Conservation (phyloP, 2,329 filamentous ascomycete species). For the Aspergillus versicolor region DNA sequence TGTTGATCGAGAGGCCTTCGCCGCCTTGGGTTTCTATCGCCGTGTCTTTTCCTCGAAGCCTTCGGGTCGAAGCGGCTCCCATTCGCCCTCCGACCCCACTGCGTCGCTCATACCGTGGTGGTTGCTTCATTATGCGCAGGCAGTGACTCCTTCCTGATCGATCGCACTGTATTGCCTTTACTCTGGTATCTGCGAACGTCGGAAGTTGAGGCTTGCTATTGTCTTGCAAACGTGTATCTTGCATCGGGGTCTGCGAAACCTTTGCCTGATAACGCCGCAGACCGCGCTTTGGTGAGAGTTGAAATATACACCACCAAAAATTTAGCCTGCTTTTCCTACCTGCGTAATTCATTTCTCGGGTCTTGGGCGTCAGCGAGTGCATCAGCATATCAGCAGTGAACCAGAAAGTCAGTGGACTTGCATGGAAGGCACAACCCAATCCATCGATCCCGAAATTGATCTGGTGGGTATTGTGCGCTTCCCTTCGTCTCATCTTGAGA, state of each 20-base stretch:
- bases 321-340: conserved; percentile 22
- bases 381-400: conserved; percentile 50
- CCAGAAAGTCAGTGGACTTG: conserved; percentile 12
- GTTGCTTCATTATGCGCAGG: conserved; percentile 30
- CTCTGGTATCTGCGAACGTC: conserved; percentile 29
- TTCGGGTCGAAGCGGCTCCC: conserved; percentile 38
- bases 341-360: conserved; percentile 23
- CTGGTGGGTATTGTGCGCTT: background rate
- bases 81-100: conserved; percentile 29
- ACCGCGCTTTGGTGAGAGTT: conserved; percentile 31
- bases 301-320: conserved; percentile 22
- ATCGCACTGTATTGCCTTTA: conserved; percentile 28
- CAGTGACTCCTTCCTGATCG: conserved; percentile 34
- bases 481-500: background rate
- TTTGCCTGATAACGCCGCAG: conserved; percentile 28
- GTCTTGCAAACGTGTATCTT: conserved; percentile 46
- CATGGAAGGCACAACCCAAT: background rate
- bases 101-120: conserved; percentile 24
- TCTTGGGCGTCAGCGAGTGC: conserved; percentile 52
- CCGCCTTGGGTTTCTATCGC: conserved; percentile 71
- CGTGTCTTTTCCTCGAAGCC: conserved; percentile 49
- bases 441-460: background rate
- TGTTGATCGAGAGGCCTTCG: conserved; percentile 83
- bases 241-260: conserved; percentile 47
- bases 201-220: conserved; percentile 60